These are phyloP conservation scores for Penicillium frequentans DNA, from an alignment of 2,329 filamentous ascomycete genomes.

Conservation along the genomic window DNA sequence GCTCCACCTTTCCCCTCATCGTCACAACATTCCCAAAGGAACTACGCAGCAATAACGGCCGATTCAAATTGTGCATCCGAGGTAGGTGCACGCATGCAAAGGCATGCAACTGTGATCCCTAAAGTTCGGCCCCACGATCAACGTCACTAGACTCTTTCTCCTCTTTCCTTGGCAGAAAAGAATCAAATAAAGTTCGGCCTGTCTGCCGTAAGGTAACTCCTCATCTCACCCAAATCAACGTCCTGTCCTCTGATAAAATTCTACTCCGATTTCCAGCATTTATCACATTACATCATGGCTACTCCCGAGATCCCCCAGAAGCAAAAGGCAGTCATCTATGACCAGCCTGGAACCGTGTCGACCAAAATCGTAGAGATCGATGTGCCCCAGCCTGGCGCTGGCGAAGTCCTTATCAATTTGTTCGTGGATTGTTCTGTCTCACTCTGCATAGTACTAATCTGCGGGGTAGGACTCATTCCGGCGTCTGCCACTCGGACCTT, in stretches of 20 bases:
- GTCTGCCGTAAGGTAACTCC: not conserved
- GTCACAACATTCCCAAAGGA: not conserved
- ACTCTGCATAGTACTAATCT: not conserved
- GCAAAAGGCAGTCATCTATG: conserved; percentile 65
- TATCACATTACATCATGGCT: conserved; percentile 26
- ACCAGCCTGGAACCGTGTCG: conserved; percentile 64
- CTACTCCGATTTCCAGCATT: too few species aligned
- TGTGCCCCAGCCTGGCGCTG: conserved; percentile 63
- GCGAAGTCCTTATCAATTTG: conserved; percentile 64
- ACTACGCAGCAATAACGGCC: not conserved
- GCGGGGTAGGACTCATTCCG: conserved; percentile 55
- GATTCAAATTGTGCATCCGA: not conserved
- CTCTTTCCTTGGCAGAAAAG: not conserved
- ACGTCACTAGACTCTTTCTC: not conserved
- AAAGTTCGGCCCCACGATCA: not conserved
- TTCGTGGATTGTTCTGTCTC: conserved; percentile 31
- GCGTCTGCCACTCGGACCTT: conserved; percentile 65
- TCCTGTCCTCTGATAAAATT: too few species aligned
- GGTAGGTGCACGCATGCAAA: not conserved
- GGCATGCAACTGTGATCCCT: not conserved
- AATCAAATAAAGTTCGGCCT: not conserved
- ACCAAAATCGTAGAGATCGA: conserved; percentile 65
- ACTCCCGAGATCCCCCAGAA: conserved; percentile 54
- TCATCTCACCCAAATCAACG: not conserved
- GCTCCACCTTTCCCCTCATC: conserved; percentile 5